Evolutionary conservation across 352 stramenopile species (phyloP).

Genomic region (Phytopythium delawarense): DNA sequence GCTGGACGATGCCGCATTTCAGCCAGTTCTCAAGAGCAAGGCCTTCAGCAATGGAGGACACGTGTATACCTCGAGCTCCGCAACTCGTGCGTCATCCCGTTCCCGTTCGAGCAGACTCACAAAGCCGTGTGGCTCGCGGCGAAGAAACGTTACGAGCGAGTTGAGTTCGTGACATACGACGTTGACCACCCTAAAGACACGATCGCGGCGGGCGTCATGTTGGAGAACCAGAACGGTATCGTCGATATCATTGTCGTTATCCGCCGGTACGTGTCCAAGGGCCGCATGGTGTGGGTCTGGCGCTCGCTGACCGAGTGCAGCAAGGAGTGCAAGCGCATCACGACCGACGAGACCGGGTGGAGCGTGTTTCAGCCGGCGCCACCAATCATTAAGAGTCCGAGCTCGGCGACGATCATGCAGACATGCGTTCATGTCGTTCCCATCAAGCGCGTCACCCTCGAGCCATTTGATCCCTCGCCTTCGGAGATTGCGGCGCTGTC

Average conservation of each 20-base stretch:
- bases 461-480: no score
- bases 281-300: constrained; percentile 49
- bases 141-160: background rate
- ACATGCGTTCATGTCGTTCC: no score
- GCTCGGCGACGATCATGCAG: no score
- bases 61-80: background rate
- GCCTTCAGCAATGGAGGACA: background rate
- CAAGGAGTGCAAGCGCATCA: constrained; percentile 24
- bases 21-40: background rate
- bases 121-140: background rate
- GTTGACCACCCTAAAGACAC: background rate
- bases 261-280: constrained; percentile 24
- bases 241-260: background rate
- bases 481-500: no score
- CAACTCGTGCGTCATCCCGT: background rate
- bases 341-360: constrained; percentile 49
- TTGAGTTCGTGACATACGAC: background rate
- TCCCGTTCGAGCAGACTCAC: background rate
- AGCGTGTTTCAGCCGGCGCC: constrained; percentile 20
- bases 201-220: background rate
- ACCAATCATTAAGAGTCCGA: no score
- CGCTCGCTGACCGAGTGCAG: constrained; percentile 27
- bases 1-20: no score
- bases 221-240: background rate
- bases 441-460: no score